phyloP scores from a whole-genome alignment of 192 early-diverging fungal species.

The Coemansia umbellata region DNA sequence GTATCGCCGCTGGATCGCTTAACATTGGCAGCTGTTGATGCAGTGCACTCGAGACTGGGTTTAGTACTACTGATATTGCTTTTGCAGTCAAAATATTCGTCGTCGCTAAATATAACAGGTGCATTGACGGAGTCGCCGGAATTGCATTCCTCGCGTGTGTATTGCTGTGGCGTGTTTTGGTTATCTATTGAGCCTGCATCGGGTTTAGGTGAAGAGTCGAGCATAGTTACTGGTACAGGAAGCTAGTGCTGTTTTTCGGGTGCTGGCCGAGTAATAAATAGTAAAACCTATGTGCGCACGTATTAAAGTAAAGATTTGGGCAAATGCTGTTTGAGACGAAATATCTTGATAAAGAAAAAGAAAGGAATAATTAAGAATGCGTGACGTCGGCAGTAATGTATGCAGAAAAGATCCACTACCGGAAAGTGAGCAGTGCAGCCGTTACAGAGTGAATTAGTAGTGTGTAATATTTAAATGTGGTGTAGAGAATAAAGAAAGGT shows the following conservation, averaged over 20 bases:
- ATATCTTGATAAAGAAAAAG: conserved; percentile 1
- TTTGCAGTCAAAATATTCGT: conserved; percentile 42
- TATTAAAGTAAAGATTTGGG: no score
- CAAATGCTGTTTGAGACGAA: background rate
- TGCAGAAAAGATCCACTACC: background rate
- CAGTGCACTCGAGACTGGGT: conserved; percentile 17
- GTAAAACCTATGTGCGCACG: no score
- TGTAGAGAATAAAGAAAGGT: background rate
- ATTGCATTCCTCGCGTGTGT: no score
- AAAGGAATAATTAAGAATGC: background rate
- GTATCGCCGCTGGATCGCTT: conserved; percentile 3
- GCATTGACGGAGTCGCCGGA: no score
- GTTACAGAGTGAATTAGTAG: background rate
- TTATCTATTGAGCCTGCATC: no score
- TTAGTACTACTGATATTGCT: conserved; percentile 24
- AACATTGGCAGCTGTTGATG: background rate
- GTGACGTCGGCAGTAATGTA: background rate
- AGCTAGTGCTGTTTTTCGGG: no score
- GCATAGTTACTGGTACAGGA: no score
- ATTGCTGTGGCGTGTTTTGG: background rate
- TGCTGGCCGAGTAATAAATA: no score
- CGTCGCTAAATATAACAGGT: conserved; percentile 16
- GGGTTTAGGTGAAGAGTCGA: background rate
- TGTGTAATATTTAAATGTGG: no score
- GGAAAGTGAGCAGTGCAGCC: background rate